phyloP scores from a whole-genome alignment of 2,329 filamentous ascomycete genomes.

The Colletotrichum endophyticum region DNA sequence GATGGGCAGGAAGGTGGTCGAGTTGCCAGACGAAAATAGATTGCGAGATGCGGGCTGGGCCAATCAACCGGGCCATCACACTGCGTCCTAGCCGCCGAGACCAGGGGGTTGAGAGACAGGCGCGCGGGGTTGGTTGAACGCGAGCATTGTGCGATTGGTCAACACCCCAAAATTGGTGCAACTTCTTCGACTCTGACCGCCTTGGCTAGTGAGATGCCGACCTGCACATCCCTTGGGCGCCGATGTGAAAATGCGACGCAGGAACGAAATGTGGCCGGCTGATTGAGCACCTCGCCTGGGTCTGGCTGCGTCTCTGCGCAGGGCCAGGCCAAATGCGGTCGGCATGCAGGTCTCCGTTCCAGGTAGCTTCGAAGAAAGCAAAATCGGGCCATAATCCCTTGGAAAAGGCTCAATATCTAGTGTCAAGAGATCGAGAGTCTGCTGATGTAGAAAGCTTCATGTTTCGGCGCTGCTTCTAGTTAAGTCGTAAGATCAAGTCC shows the following conservation, averaged over 20 bases:
- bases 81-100: constrained; percentile 30
- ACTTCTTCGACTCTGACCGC: constrained; percentile 7
- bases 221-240: not conserved
- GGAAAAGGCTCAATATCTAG: not conserved
- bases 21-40: constrained; percentile 19
- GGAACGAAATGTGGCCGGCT: not conserved
- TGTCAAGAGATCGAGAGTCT: not conserved
- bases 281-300: not conserved
- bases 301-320: not conserved
- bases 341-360: not conserved
- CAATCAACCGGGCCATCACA: constrained; percentile 35
- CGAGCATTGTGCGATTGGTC: constrained; percentile 9
- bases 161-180: not conserved
- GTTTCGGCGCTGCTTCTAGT: not conserved
- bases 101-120: constrained; percentile 16
- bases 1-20: not conserved
- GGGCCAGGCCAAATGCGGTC: not conserved
- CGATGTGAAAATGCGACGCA: constrained; percentile 2
- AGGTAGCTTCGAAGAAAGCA: not conserved
- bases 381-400: not conserved
- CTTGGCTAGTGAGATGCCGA: constrained; percentile 1
- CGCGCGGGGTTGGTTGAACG: constrained; percentile 22
- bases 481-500: not conserved
- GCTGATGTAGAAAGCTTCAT: not conserved
- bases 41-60: constrained; percentile 18